A percentile compares a stretch with the other conserved stretches of the same genome.
These are phyloP conservation scores for Porpolomopsis calyptriformis DNA, from an alignment of 768 basidiomycete genomes.

Conservation along the genomic window DNA sequence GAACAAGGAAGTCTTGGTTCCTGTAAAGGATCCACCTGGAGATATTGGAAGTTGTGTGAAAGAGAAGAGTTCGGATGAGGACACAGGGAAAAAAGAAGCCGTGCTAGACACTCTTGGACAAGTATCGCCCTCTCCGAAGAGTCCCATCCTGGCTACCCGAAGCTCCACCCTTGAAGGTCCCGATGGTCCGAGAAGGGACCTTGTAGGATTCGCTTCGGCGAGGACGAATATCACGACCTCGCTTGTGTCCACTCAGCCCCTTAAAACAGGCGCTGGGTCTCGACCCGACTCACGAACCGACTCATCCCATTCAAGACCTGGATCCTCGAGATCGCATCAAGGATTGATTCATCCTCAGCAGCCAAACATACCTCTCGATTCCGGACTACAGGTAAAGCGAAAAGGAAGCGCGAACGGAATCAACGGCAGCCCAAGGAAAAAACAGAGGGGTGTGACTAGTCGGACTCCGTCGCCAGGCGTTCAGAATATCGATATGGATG, in stretches of 20 bases:
- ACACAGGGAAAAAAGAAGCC: neutral
- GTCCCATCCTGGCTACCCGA: neutral
- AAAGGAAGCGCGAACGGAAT: neutral
- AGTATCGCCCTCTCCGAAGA: neutral
- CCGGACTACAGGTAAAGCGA: neutral
- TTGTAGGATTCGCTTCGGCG: neutral
- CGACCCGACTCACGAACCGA: too few relatives aligned
- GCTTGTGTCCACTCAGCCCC: neutral
- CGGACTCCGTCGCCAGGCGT: slow-evolving; percentile 35
- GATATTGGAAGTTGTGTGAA: slow-evolving; percentile 20
- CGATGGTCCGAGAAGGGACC: neutral
- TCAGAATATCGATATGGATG: slow-evolving; percentile 20
- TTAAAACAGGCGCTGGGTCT: too few relatives aligned
- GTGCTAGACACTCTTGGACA: neutral
- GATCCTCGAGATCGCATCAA: neutral
- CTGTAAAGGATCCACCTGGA: slow-evolving; percentile 29
- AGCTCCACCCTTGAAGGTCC: neutral
- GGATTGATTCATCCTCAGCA: neutral
- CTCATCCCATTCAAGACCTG: neutral
- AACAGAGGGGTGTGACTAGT: slow-evolving; percentile 11
- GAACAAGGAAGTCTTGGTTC: slow-evolving; percentile 28
- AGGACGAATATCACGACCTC: neutral
- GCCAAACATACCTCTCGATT: neutral
- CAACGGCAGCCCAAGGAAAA: too few relatives aligned
- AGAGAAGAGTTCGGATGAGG: neutral